These are phyloP conservation scores for Ogataea degrootiae DNA, from an alignment of 805 yeast species.

Conservation along the genomic window DNA sequence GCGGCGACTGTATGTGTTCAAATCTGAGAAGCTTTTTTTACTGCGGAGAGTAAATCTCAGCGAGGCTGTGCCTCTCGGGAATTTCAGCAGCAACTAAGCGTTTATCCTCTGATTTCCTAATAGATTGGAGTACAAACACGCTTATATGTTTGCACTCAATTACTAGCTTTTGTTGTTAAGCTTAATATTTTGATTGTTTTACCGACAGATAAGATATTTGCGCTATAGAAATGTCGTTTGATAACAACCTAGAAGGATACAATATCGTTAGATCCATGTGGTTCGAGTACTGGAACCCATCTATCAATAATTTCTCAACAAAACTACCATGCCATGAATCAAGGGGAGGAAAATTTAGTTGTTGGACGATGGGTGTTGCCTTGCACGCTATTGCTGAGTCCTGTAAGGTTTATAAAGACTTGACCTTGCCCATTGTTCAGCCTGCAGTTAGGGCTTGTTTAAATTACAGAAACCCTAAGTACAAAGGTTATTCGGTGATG, in stretches of 20 bases:
- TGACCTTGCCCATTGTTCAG: slow-evolving; percentile 47
- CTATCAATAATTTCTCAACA: slow-evolving; percentile 36
- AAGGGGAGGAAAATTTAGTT: slow-evolving; percentile 50
- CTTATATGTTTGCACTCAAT: too few species aligned
- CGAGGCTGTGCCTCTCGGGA: too few species aligned
- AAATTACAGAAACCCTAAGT: slow-evolving; percentile 45
- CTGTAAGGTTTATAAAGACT: slow-evolving; percentile 48
- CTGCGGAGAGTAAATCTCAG: too few species aligned
- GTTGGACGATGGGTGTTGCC: slow-evolving; percentile 66
- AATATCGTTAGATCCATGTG: slow-evolving; percentile 37
- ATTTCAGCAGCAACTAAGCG: too few species aligned
- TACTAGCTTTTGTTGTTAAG: too few species aligned
- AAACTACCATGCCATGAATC: slow-evolving; percentile 37
- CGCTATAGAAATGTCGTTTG: slow-evolving; percentile 16
- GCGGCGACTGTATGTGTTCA: too few species aligned
- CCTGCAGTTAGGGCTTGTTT: slow-evolving; percentile 47
- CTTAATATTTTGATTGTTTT: too few species aligned
- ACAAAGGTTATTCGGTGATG: slow-evolving; percentile 60
- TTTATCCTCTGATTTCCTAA: too few species aligned
- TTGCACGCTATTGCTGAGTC: slow-evolving; percentile 66
- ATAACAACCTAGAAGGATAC: slow-evolving; percentile 34
- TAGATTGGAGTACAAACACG: too few species aligned
- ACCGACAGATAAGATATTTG: too few species aligned
- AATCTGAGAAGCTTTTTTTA: too few species aligned
- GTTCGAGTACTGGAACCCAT: slow-evolving; percentile 37